A percentile compares a stretch with the other conserved stretches of the same genome.
These are phyloP conservation scores for Priceomyces carsonii DNA, from an alignment of 805 yeast genomes.

Conservation along the genomic window DNA sequence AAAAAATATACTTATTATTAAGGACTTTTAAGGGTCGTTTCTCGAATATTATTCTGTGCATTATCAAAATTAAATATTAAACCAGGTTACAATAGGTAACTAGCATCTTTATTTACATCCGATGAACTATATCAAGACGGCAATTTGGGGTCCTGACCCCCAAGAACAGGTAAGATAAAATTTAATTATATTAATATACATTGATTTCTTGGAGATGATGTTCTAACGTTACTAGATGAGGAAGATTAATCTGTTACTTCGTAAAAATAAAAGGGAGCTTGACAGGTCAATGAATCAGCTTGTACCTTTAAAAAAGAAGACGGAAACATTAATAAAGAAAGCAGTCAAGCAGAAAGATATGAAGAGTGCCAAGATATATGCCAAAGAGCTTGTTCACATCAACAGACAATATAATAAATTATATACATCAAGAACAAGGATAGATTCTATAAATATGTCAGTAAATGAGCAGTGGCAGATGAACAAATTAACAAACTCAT, in stretches of 20 bases:
- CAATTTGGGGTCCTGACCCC: slow-evolving; percentile 97
- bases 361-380: slow-evolving; percentile 75
- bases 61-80: not conserved
- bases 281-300: slow-evolving; percentile 75
- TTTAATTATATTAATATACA: no score
- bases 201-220: no score
- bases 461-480: slow-evolving; percentile 89
- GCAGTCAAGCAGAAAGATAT: slow-evolving; percentile 76
- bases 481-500: slow-evolving; percentile 77
- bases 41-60: no score
- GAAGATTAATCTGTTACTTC: slow-evolving; percentile 72
- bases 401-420: slow-evolving; percentile 74
- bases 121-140: slow-evolving; percentile 87
- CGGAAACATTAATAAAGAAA: slow-evolving; percentile 71
- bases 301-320: slow-evolving; percentile 63
- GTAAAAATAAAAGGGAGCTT: slow-evolving; percentile 82
- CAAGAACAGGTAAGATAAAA: slow-evolving; percentile 65
- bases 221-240: slow-evolving; percentile 54
- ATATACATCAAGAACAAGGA: slow-evolving; percentile 78
- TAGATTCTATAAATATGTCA: slow-evolving; percentile 84
- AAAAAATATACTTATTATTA: slow-evolving; percentile 2
- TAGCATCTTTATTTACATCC: no score
- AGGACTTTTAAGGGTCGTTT: no score
- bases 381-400: slow-evolving; percentile 74
- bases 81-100: no score